Base-by-base conservation (phyloP, 495 filamentous ascomycete species). In the Durotheca rogersii region DNA sequence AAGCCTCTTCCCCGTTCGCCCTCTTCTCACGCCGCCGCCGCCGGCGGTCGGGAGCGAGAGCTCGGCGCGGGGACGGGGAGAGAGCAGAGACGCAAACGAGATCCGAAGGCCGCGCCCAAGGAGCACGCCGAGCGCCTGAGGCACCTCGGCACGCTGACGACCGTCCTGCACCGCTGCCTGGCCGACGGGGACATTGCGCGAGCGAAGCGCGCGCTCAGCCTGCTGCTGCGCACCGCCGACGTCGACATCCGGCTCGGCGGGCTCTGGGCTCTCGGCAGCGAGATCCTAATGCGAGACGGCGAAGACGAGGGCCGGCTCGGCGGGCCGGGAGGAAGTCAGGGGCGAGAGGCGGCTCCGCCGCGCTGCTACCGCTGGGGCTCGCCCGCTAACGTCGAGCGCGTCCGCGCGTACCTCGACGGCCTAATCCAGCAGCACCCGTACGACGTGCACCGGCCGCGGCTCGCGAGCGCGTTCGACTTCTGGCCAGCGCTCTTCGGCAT, bases 281-380 rank as follows among this genome's bases (percentile, higher is more conserved):
- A 76, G 62, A 64, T 76, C 14, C 54, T 77, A 5, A 58, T 69
- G 58, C 51, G 71, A 9, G 66, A 68, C 19, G 67, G 67, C n/a
- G 69, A 21, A 6, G 47, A 42, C 20, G 9, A 11, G 0, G 41
- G 42, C 7, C 19, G 41, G 12, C 11, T 7, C 19, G 39, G 18
- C 11, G 25, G 48, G 21, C 20, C 2, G 14, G 32, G 16, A 31
- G 29, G 21, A 30, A 21, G 7, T 43, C 31, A 6, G 42, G 5
- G 30, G 20, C 23, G 19, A 37, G 40, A 43, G 14, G 19, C 7
- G 10, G 45, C 10, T 21, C n/a, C 12, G 17, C 21, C n/a, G n/a
- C n/a, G n/a, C n/a, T n/a, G n/a, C n/a, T n/a, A 15, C 7, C 35
- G 54, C 43, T 65, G 59, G 58, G 62, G 58, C 14, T 33, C 29